phyloP scores from a whole-genome alignment of 305 asterid species.

The Fraxinus sp. region DNA sequence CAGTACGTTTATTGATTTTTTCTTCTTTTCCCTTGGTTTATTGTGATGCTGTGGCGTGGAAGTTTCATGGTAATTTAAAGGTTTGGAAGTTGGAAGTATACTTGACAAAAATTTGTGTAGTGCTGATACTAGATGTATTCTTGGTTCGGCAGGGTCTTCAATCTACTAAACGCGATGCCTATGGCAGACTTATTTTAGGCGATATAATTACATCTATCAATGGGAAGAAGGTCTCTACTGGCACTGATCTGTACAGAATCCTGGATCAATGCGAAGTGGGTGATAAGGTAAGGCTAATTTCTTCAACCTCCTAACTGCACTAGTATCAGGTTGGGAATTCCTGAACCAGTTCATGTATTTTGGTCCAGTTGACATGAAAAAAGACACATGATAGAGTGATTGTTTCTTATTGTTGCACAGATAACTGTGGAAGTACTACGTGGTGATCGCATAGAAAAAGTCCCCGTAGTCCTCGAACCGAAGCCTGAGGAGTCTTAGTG shows the following conservation, averaged over 20 bases:
- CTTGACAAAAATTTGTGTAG: neutral
- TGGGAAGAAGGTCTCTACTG: conserved; percentile 80
- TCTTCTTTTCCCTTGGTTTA: conserved; percentile 16
- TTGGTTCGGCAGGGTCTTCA: conserved; percentile 68
- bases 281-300: conserved; percentile 56
- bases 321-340: neutral
- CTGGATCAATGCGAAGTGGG: conserved; percentile 95
- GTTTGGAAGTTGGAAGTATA: neutral
- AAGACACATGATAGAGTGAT: neutral
- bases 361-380: neutral
- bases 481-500: conserved; percentile 75
- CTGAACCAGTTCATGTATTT: neutral
- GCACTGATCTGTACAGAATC: conserved; percentile 91
- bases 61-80: conserved; percentile 6
- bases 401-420: conserved; percentile 36
- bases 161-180: conserved; percentile 88
- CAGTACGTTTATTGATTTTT: conserved; percentile 49
- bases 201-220: conserved; percentile 87
- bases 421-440: conserved; percentile 85
- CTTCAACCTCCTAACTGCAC: neutral
- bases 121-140: conserved; percentile 17
- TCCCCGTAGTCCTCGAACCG: conserved; percentile 86
- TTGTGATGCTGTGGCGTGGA: conserved; percentile 5
- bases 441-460: conserved; percentile 82
- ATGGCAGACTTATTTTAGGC: conserved; percentile 84